A percentile compares a stretch with the other conserved stretches of the same genome.
phyloP scores from a whole-genome alignment of 352 stramenopile species.

The Phytophthora crassamura region DNA sequence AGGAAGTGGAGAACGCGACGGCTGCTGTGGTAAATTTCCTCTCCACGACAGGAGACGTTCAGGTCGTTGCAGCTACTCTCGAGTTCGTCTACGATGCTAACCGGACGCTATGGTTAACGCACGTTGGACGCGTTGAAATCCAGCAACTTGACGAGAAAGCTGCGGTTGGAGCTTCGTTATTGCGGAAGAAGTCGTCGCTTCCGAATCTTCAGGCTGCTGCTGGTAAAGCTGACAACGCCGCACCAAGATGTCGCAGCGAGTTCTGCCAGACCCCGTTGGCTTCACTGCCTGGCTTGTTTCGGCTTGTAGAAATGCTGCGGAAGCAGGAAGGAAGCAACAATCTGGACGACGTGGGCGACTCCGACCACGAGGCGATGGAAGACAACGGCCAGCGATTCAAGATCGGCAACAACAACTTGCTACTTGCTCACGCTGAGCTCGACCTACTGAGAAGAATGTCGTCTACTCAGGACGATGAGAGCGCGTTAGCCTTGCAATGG shows the following conservation, averaged over 20 bases:
- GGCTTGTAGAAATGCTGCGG: conserved; percentile 7
- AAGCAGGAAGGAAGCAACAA: conserved; percentile 22
- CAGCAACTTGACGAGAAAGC: neutral
- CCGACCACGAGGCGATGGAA: conserved; percentile 23
- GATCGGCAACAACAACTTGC: conserved; percentile 78
- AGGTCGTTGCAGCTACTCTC: conserved; percentile 27
- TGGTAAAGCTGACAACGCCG: conserved; percentile 7
- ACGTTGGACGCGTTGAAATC: conserved; percentile 35
- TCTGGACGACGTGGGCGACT: conserved; percentile 8
- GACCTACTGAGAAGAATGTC: conserved; percentile 45
- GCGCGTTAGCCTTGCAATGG: conserved; percentile 51
- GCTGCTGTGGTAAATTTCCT: conserved; percentile 39
- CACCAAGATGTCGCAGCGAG: conserved; percentile 65
- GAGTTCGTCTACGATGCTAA: conserved; percentile 49
- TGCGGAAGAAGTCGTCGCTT: conserved; percentile 47
- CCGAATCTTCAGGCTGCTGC: conserved; percentile 42
- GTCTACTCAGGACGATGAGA: conserved; percentile 13
- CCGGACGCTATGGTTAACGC: conserved; percentile 50
- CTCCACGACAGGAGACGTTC: conserved; percentile 9
- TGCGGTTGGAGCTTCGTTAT: neutral
- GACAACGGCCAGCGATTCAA: conserved; percentile 70
- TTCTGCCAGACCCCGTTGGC: conserved; percentile 57
- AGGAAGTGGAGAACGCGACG: conserved; percentile 36
- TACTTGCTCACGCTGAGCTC: conserved; percentile 68
- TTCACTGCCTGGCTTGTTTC: conserved; percentile 47